Evolutionary conservation across 805 yeast genomes (phyloP).

Genomic region (Wickerhamiella parazyma): DNA sequence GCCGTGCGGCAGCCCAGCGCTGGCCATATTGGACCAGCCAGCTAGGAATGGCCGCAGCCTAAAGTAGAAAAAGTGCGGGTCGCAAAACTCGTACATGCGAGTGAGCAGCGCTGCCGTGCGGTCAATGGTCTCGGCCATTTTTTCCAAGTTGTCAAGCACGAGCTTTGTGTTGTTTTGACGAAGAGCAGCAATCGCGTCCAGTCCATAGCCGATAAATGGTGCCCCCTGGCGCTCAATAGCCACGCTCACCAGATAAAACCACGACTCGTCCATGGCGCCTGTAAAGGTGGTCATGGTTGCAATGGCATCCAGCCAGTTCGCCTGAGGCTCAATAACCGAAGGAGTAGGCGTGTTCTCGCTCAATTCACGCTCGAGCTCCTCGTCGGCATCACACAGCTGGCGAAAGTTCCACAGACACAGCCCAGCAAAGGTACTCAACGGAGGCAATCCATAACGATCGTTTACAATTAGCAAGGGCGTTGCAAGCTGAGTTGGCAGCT

Average conservation of each 20-base stretch:
- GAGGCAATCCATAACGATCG: constrained; percentile 58
- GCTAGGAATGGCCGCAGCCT: constrained; percentile 81
- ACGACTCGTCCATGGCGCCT: constrained; percentile 79
- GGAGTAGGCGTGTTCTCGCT: background rate
- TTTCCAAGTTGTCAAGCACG: constrained; percentile 39
- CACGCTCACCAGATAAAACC: constrained; percentile 86
- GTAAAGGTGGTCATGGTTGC: constrained; percentile 77
- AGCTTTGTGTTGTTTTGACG: constrained; percentile 32
- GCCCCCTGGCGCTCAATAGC: constrained; percentile 79
- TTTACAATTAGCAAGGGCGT: constrained; percentile 52
- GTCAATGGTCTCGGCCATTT: constrained; percentile 63
- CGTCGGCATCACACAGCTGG: constrained; percentile 30
- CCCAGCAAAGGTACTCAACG: constrained; percentile 79
- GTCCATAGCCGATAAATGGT: constrained; percentile 48
- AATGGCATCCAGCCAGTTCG: constrained; percentile 23
- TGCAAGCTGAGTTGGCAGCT: constrained; percentile 55
- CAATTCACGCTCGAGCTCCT: constrained; percentile 1
- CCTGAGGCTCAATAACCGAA: background rate
- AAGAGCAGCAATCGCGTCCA: constrained; percentile 49
- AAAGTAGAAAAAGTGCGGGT: constrained; percentile 81
- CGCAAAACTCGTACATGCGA: constrained; percentile 87
- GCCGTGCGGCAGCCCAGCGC: constrained; percentile 70
- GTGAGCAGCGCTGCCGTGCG: constrained; percentile 55
- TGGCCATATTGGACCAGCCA: constrained; percentile 89
- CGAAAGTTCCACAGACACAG: constrained; percentile 80